Conservation (phyloP, 257 asterid genomes). For the Primulina eburnea region DNA sequence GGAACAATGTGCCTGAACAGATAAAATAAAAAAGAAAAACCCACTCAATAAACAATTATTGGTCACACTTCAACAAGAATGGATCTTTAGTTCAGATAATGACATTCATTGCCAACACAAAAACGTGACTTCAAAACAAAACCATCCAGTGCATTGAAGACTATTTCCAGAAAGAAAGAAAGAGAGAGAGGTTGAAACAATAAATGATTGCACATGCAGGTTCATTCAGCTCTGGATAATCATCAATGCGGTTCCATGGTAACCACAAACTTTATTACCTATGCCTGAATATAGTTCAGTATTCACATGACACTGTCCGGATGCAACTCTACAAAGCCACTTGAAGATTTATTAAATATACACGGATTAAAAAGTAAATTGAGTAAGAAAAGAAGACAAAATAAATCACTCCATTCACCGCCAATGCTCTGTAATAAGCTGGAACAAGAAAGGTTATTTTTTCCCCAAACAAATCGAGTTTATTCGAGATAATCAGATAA, state of each 20-base stretch:
- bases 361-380: background rate
- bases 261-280: slow-evolving; percentile 4
- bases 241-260: slow-evolving; percentile 25
- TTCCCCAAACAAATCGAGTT: background rate
- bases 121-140: background rate
- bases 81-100: background rate
- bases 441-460: background rate
- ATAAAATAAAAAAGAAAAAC: background rate
- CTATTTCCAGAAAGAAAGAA: background rate
- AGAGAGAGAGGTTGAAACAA: slow-evolving; percentile 6
- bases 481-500: background rate
- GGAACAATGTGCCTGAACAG: slow-evolving; percentile 23
- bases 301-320: background rate
- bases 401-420: background rate
- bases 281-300: background rate
- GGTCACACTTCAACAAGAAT: background rate
- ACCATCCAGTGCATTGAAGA: background rate
- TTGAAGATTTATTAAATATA: slow-evolving; percentile 10
- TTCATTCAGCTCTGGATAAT: slow-evolving; percentile 24
- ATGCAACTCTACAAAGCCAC: background rate
- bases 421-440: background rate
- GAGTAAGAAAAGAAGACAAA: background rate
- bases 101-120: background rate
- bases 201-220: slow-evolving; percentile 25
- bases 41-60: slow-evolving; percentile 23